Evolutionary conservation across 1,284 basidiomycete genomes (phyloP).

Genomic region (Heterobasidion irregulare): DNA sequence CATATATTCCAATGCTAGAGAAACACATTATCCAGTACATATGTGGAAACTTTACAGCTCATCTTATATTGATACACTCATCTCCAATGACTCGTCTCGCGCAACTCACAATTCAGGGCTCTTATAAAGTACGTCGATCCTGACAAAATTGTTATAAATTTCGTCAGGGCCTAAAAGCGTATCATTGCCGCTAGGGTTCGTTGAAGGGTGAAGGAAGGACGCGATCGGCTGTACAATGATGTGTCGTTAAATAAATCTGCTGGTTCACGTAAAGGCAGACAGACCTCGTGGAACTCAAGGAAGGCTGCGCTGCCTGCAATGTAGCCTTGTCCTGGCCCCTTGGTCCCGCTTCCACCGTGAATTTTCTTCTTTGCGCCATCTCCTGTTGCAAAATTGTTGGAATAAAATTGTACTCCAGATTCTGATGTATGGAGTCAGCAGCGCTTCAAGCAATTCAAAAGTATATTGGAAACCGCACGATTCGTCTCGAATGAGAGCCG

Average conservation of each 20-base stretch:
- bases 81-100: too few relatives aligned
- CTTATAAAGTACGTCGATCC: constrained; percentile 23
- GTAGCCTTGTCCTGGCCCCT: constrained; percentile 52
- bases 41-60: too few relatives aligned
- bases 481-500: constrained; percentile 57
- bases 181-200: constrained; percentile 17
- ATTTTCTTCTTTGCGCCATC: constrained; percentile 59
- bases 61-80: too few relatives aligned
- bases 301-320: constrained; percentile 54
- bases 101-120: constrained; percentile 1
- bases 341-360: constrained; percentile 63
- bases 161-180: constrained; percentile 25
- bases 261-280: constrained; percentile 16
- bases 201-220: constrained; percentile 7
- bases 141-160: constrained; percentile 26
- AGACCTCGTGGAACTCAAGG: constrained; percentile 61
- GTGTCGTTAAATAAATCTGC: constrained; percentile 2
- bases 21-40: too few relatives aligned
- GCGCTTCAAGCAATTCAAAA: not conserved
- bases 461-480: constrained; percentile 33
- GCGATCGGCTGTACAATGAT: constrained; percentile 4
- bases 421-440: constrained; percentile 30
- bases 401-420: constrained; percentile 67
- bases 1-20: too few relatives aligned
- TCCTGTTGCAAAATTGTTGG: constrained; percentile 42